These are phyloP conservation scores for Luffa acutangula DNA, from an alignment of 306 rosid genomes.

Conservation along the genomic window DNA sequence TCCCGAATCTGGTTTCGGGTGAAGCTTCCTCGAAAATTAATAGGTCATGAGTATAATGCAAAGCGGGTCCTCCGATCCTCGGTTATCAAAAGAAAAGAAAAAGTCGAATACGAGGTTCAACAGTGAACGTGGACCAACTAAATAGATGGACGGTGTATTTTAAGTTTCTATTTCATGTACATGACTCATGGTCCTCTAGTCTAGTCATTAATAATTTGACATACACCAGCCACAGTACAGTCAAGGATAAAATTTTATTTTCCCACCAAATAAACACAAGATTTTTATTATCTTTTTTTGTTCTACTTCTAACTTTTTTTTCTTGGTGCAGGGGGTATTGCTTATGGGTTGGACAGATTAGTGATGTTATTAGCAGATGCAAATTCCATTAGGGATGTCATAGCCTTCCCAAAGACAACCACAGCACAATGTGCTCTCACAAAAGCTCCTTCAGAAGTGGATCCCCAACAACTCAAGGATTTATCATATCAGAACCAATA, in stretches of 20 bases:
- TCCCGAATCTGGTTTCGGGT: not conserved
- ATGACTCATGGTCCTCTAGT: not conserved
- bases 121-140: not conserved
- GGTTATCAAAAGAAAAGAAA: not conserved
- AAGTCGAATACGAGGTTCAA: not conserved
- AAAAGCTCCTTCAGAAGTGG: slow-evolving; percentile 71
- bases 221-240: not conserved
- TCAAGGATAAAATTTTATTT: not conserved
- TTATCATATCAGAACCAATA: slow-evolving; percentile 32
- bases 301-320: not conserved
- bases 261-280: not conserved
- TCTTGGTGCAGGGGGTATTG: slow-evolving; percentile 63
- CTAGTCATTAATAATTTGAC: not conserved
- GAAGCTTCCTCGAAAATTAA: not conserved
- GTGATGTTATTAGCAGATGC: slow-evolving; percentile 84
- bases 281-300: too few species aligned
- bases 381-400: slow-evolving; percentile 87
- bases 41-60: not conserved
- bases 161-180: not conserved
- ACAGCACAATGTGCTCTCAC: slow-evolving; percentile 97
- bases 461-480: slow-evolving; percentile 74
- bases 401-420: slow-evolving; percentile 90
- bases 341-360: slow-evolving; percentile 82
- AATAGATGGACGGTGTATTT: not conserved
- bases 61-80: not conserved